Base-by-base conservation (phyloP, 345 rosid genomes). In the Salix arbutifolia region DNA sequence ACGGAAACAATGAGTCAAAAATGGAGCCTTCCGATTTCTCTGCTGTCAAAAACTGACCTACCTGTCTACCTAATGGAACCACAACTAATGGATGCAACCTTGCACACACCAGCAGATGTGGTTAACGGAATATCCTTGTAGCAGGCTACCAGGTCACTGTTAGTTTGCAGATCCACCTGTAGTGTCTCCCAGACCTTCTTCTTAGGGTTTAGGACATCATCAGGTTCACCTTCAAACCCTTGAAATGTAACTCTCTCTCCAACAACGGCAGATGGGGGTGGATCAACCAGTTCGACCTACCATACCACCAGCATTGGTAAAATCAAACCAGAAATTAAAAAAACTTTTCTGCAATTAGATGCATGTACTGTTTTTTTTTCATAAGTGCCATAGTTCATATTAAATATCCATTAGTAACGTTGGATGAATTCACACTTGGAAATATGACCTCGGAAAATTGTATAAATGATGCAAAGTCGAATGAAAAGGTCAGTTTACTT, bases 221-320 rank as follows among this genome's bases (percentile, higher is more conserved):
- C 98, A 5, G 97, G 88, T 83, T 85, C 90, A 1, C 98, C 98
- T 79, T 87, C 90, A 48, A 86, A 83, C 35, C 98, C 96, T 0
- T 88, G 83, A 60, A 93, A 90, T 33, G 88, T 85, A 71, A 95
- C 88, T 73, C 93, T 84, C 78, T 95, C 98, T 8, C 99, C 95
- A 38, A 85, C 77, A 12, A 17, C 70, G 2, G 92, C 91, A 30
- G 79, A 71, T 74, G 81, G 82, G 4, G 99, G 99, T 18, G 99
- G 99, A 69, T 93, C 96, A 19, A 96, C 92, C 82, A 93, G 77
- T 83, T 96, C 99, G 56, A 95, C 93, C 99, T 93, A 84, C 56
- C 70, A 83, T 48, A 69, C 48, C 48, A 19, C 0, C 80, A 69
- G 42, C n/a, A 46, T 50, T 64, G 16, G 66, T n/a, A 33, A 65